Evolutionary conservation across 164 flowering plant genomes (phyloP).

Genomic region (Akebia trifoliata): DNA sequence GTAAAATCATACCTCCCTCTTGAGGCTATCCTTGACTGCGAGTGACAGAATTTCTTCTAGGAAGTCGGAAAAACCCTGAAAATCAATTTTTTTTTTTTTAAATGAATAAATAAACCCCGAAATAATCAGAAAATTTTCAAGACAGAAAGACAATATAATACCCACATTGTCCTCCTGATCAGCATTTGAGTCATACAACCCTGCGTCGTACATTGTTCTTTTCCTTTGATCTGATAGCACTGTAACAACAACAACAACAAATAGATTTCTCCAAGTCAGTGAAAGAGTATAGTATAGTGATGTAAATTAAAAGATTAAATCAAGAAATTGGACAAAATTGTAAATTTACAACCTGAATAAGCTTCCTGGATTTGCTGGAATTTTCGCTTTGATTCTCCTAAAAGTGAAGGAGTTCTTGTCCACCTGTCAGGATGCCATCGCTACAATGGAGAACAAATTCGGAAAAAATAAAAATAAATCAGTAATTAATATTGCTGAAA

Average conservation of each 20-base stretch:
- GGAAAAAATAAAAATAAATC: background rate
- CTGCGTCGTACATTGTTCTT: conserved; percentile 67
- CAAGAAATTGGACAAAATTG: background rate
- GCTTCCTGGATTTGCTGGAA: conserved; percentile 94
- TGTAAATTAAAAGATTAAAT: background rate
- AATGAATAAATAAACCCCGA: background rate
- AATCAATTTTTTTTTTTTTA: background rate
- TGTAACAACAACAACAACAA: conserved; percentile 12
- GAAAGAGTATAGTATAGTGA: background rate
- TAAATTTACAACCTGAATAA: conserved; percentile 49
- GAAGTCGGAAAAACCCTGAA: conserved; percentile 54
- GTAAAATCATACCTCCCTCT: conserved; percentile 33
- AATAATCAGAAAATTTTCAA: background rate
- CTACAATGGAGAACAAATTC: conserved; percentile 29
- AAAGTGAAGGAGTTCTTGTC: conserved; percentile 38
- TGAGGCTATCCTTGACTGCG: conserved; percentile 35
- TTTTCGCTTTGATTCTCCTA: conserved; percentile 60
- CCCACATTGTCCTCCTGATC: conserved; percentile 44
- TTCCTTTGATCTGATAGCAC: conserved; percentile 67
- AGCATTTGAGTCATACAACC: conserved; percentile 51
- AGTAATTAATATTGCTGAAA: background rate
- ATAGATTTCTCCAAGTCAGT: background rate
- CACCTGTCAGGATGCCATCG: conserved; percentile 94
- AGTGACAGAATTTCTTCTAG: conserved; percentile 50
- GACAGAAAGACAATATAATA: background rate